Evolutionary conservation across 129 eudicot genomes (phyloP), one percentile per base, ranked within the genome.

Genomic region (Ambrosia artemisiifolia): DNA sequence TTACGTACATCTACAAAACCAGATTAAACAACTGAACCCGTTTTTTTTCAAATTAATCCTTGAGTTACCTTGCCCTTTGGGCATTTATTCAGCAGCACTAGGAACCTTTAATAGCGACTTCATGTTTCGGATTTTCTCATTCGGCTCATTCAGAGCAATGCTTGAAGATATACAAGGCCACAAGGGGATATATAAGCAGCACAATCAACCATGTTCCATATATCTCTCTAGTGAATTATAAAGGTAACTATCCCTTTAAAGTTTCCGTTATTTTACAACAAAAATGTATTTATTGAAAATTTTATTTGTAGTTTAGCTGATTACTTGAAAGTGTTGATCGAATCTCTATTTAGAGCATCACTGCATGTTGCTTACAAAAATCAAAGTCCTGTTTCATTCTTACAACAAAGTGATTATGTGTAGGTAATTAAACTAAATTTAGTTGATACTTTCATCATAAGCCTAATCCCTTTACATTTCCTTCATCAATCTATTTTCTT

Each of bases 171-270:
- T 94, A 80, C 99, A 94, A 81, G 95, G 79, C 28, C 28, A 24
- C 28, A 24, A 24, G 28, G 28, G 28, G 66, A 65, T 94, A 54
- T 94, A 88, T 82, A 81, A 79, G 56, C 91, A 94, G 48, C 99
- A 94, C 80, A 96, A 85, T 70, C 96, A 94, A 71, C 85, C 99
- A 30, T 94, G 99, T 77, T 90, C 90, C 82, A 86, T 94, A 50
- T 94, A 90, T 78, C 88, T 94, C 49, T 90, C 97, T 53, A 94
- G 99, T 79, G 99, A 94, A 83, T 97, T 94, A 40, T 40, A 40
- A 64, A 94, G 96, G 99, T 94, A 33, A 18, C 14, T 40, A n/a
- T 4, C 75, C 54, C 66, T 71, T 34, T 36, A 16, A 19, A 3
- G 43, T 51, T 20, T 16, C 3, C 9, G 10, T 32, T 14, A 24